Base-by-base conservation (phyloP, 202 grass and related monocot genomes). In the Eragrostis tef region DNA sequence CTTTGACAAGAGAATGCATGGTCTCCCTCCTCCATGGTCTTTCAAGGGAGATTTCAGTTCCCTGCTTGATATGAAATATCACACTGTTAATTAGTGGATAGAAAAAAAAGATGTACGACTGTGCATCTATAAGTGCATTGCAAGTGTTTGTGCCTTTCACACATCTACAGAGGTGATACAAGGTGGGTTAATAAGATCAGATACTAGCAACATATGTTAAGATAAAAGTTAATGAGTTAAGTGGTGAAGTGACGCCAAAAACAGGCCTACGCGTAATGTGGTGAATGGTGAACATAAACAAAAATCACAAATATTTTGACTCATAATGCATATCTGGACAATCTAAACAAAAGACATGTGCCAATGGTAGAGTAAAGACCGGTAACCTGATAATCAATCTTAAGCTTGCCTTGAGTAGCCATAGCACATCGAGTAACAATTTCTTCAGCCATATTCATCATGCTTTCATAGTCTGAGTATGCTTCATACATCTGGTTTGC, bases 381-480 rank as follows among this genome's bases (percentile, higher is more conserved):
- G 48, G 51, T 91, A 82, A 91, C 96, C 88, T 98, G 90, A 89
- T 95, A 98, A 81, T 93, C 83, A 88, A 95, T 78, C 61, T 90
- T 86, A 74, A 98, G 89, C 56, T 85, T 95, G 67, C 90, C 92
- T 79, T 91, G 87, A 78, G 92, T 86, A 61, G 70, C 85, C 87
- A 95, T 88, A 81, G 90, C 90, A 87, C 96, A 98, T 77, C 79
- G 82, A 83, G 85, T 95, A 56, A 91, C 74, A 36, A 98, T 93
- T 90, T 98, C 92, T 82, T 98, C 96, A 1, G 96, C 96, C 88
- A 98, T 87, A 86, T 87, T 93, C 90, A 98, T 98, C 92, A 98
- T 98, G 87, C 90, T 95, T 90, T 98, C 81, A 80, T 98, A 98
- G 86, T 98, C 96, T 20, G 96, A 93, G 88, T 98, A 98, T 87